Base-by-base conservation (phyloP, 2,329 filamentous ascomycete genomes). In the Byssoonygena ceratinophila region DNA sequence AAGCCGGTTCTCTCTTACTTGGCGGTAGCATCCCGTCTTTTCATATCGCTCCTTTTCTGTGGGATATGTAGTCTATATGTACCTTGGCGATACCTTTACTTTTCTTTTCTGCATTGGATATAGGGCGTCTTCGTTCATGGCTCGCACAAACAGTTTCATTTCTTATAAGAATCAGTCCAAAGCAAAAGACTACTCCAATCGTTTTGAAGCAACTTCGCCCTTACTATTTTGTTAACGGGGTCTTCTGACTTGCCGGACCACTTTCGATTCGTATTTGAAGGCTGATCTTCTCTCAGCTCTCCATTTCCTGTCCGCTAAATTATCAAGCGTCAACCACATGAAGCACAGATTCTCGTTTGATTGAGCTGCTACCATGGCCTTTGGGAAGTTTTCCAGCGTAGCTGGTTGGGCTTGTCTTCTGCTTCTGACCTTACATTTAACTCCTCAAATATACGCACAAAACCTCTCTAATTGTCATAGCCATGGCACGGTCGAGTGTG, bases 391-490 rank as follows among this genome's bases (percentile, higher is more conserved):
- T 27, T 27, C n/a, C 31, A 45, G 18, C n/a, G 23, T 48, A 44
- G 44, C 43, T 32, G 25, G 23, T 22, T 47, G 43, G 43, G 29
- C 37, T 8, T 27, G 27, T 22, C 6, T 53, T 53, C 27, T 47
- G 3, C 43, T 53, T 16, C 18, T 53, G 41, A 18, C 43, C 7
- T 29, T 31, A 14, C 39, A 36, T 8, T 20, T 29, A 20, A 20
- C 16, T 41, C 18, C 29, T 41, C 39, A 36, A 3, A 16, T 39
- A 25, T 43, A 45, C 18, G 55, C 56, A 20, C 58, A 59, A 20
- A 64, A 58, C 18, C 56, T 62, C 23, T 60, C 61, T 1, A 64
- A 60, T 39, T 68, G 66, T 46, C 65, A 68, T 53, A 59, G 48
- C 5, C 65, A 66, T 55, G 61, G 59, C 20, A 57, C 55, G 25